Evolutionary conservation across 441 rosid genomes (phyloP), one percentile per base, ranked within the genome.

Genomic region (Arabidopsis lyrata): DNA sequence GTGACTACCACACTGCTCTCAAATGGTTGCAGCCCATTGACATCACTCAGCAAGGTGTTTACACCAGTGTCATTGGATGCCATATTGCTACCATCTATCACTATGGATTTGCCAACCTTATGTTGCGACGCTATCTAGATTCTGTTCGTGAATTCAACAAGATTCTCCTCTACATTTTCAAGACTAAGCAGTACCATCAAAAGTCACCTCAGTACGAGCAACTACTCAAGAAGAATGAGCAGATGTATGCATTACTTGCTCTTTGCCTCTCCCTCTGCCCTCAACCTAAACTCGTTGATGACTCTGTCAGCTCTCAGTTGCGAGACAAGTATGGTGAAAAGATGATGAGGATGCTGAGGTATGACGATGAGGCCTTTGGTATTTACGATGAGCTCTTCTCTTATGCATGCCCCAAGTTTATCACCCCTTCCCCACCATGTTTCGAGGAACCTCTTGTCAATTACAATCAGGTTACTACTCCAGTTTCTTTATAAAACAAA

Each of bases 361-460:
- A 59, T 38, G 99, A 95, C 52, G 97, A 95, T 15, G 99, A 95
- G 57, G 97, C 97, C 50, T 92, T 90, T 78, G 83, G 84, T 22
- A 73, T 86, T 16, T 92, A 85, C 58, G 99, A 95, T 77, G 99
- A 95, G 80, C 94, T 92, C 70, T 90, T 95, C 88, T 7, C 97
- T 1, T 95, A 95, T 78, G 99, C 99, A 55, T 95, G 99, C 69
- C 99, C 99, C 39, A 95, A 95, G 86, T 95, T 95, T 79, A 95
- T 95, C 72, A 92, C 97, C 6, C 99, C 99, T 49, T 90, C 99
- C 0, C 88, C 93, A 34, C 94, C 99, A 65, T 88, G 90, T 82
- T 95, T 92, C 62, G 94, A 89, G 68, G 99, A 95, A 81, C 97
- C 97, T 44, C 91, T 90, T 56, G 92, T 90, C 67, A 95, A 95